Percentiles rank a stretch among this genome's conserved stretches.
phyloP scores from a whole-genome alignment of 2,329 filamentous ascomycete genomes.

The Ilyonectria mors-panacis region DNA sequence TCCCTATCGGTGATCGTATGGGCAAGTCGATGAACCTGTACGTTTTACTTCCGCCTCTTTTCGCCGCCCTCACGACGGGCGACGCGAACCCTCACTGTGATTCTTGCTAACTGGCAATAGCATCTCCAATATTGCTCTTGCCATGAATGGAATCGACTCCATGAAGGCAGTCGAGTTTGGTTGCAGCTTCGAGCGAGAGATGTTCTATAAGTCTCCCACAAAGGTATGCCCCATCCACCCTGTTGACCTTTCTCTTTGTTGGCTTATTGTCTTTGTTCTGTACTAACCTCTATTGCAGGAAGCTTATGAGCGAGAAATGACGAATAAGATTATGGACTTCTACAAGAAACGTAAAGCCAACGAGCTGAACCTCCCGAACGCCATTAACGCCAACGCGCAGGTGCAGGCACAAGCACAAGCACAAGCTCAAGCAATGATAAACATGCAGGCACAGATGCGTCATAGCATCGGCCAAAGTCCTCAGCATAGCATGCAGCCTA shows the following conservation, averaged over 20 bases:
- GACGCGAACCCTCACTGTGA: constrained; percentile 14
- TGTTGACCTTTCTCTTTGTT: background rate
- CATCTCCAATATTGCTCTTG: constrained; percentile 66
- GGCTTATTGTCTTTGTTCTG: no score
- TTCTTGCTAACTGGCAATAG: constrained; percentile 51
- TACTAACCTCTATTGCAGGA: constrained; percentile 55
- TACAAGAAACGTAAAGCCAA: constrained; percentile 66
- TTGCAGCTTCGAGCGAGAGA: constrained; percentile 64
- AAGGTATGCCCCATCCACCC: constrained; percentile 57
- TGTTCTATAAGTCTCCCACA: constrained; percentile 61
- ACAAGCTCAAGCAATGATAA: constrained; percentile 65
- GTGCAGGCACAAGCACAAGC: constrained; percentile 59
- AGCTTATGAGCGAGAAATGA: constrained; percentile 65
- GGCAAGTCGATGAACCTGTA: constrained; percentile 61
- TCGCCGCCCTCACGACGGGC: background rate
- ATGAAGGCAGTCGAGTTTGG: constrained; percentile 59
- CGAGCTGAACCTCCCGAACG: constrained; percentile 64
- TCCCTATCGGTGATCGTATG: constrained; percentile 58
- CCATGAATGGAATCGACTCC: constrained; percentile 58
- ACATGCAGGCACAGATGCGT: constrained; percentile 67
- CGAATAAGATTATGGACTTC: constrained; percentile 63
- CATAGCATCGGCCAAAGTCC: constrained; percentile 65
- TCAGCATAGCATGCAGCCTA: constrained; percentile 70
- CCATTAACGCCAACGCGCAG: constrained; percentile 62
- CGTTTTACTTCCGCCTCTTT: constrained; percentile 41